Base-by-base conservation (phyloP, 139 green algal genomes). In the Microglena sp. region DNA sequence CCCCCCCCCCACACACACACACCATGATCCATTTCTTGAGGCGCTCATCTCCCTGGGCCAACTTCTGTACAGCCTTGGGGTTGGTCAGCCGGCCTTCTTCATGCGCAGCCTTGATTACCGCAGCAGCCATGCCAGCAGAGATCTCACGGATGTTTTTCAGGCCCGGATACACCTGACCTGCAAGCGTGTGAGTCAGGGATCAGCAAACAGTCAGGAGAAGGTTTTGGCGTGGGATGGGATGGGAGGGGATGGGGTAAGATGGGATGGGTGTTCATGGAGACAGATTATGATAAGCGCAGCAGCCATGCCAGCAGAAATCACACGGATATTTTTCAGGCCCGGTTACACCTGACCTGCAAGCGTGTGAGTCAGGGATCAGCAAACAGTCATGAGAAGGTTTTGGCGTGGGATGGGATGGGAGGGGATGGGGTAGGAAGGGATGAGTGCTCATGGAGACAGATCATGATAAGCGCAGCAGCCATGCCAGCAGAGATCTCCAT, bases 71-170 rank as follows among this genome's bases (percentile, higher is more conserved):
- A 15, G 33, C 33, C 35, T 34, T 60, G 28, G 61, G n/a, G n/a
- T n/a, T 61, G 6, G 44, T 28, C 5, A 28, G 26, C 45, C 45
- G 4, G 54, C 64, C 64, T 43, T 89, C 83, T 7, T 77, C 68
- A 1, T 67, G 68, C 1, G 74, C 79, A 21, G 78, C 73, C 63
- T 78, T 79, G 62, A 89, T 84, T 1, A 90, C 86, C 8, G 62
- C 77, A 1, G 68, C 55, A 35, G 85, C 86, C 8, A 92, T 70
- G 1, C 46, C 22, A 3, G 67, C 64, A 1, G 68, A 77, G 61
- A 91, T 86, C 11, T 72, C 55, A 4, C 88, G 79, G 65, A 89
- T 89, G 36, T 75, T 70, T 60, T 46, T 27, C 62, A 86, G 68
- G 27, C 55, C 44, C 2, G 78, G 78, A 66, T 80, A 85, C 29